Evolutionary conservation across 768 basidiomycete species (phyloP), one percentile per base, ranked within the genome.

Genomic region (Russula brevipes): DNA sequence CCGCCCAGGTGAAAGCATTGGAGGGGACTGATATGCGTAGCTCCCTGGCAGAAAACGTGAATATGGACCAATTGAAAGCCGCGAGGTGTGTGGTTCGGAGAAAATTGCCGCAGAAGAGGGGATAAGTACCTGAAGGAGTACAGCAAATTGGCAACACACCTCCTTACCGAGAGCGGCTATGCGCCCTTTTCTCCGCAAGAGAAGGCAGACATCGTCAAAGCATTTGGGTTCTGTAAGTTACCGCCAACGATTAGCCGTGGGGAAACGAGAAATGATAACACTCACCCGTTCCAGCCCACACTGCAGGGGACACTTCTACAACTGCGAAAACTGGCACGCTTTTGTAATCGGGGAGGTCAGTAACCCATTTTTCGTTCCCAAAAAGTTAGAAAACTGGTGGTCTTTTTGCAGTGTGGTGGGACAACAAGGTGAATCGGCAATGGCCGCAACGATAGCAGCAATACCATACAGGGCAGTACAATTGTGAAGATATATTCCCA

Each of bases 341-440:
- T 87, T 83, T 59, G 80, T 84, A 2, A 86, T 88, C 39, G 73
- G 70, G 0, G 81, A 86, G 71, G 83, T 86, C 60, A 35, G 75
- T 66, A 11, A 19, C 14, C 42, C 60, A 7, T 17, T 0, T 54
- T 6, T 50, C 14, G 2, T 14, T 41, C 30, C 38, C 7, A 19
- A 8, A 14, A 14, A n/a, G 61, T 19, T 60, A 65, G 63, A 47
- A n/a, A 30, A 49, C 38, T 58, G 8, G 55, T 39, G 19, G 33
- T 17, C 35, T 45, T 9, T 17, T 47, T 24, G 11, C 61, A 86
- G 84, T 87, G 85, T 56, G 85, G 85, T 17, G 83, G 83, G 1
- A 85, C 84, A 0, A 33, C 41, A n/a, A n/a, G n/a, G n/a, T n/a
- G n/a, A n/a, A n/a, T n/a, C n/a, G n/a, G n/a, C n/a, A n/a, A n/a